Percentiles rank a stretch among this genome's conserved stretches.
phyloP scores from a whole-genome alignment of 768 basidiomycete species.

The Pleurotus pulmonarius region DNA sequence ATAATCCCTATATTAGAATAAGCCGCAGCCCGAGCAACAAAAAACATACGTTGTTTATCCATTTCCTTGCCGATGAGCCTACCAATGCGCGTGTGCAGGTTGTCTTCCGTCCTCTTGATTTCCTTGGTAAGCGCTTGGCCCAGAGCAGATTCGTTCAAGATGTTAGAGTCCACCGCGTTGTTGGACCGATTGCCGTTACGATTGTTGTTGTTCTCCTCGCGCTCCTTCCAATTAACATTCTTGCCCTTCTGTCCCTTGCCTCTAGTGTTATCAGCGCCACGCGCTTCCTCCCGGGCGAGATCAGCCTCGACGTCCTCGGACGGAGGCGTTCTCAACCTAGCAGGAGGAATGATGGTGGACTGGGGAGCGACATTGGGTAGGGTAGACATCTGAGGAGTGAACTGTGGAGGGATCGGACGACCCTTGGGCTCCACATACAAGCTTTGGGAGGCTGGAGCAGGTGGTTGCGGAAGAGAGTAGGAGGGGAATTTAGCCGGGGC shows the following conservation, averaged over 20 bases:
- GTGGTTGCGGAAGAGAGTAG: slow-evolving; percentile 30
- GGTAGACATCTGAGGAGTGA: slow-evolving; percentile 21
- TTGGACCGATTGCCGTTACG: slow-evolving; percentile 36
- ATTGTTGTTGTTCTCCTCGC: slow-evolving; percentile 22
- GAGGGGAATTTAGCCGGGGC: slow-evolving; percentile 62
- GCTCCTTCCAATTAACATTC: slow-evolving; percentile 52
- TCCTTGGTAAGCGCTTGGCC: slow-evolving; percentile 65
- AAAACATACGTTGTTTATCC: slow-evolving; percentile 78
- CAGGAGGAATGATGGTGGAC: slow-evolving; percentile 23
- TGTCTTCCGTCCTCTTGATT: slow-evolving; percentile 82
- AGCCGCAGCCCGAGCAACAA: background rate
- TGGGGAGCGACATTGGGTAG: slow-evolving; percentile 19
- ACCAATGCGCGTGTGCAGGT: slow-evolving; percentile 70
- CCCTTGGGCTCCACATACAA: slow-evolving; percentile 17
- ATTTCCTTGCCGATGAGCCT: slow-evolving; percentile 81
- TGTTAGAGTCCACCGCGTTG: slow-evolving; percentile 23
- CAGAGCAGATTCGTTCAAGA: slow-evolving; percentile 51
- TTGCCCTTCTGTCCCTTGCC: slow-evolving; percentile 41
- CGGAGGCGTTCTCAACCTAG: slow-evolving; percentile 62
- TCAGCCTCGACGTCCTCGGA: slow-evolving; percentile 75
- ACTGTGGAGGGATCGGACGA: slow-evolving; percentile 21
- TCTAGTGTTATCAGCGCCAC: slow-evolving; percentile 40
- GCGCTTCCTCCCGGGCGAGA: slow-evolving; percentile 54
- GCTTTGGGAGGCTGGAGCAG: slow-evolving; percentile 12
- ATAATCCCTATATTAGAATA: slow-evolving; percentile 5